These are phyloP conservation scores for Mortierella sp. DNA, from an alignment of 371 early-diverging fungal species.

Conservation along the genomic window DNA sequence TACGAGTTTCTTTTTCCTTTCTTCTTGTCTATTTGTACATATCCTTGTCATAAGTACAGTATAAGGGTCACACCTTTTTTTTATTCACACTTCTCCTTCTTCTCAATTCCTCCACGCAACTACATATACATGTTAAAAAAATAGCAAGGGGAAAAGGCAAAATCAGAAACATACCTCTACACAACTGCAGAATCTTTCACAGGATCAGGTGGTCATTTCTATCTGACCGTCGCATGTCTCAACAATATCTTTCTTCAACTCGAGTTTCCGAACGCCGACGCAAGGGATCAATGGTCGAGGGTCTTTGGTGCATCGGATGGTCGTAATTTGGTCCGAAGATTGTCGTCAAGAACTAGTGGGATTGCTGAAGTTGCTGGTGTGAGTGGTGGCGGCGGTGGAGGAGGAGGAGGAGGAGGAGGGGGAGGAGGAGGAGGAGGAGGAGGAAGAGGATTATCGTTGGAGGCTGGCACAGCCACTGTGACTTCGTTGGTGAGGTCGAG, in stretches of 20 bases:
- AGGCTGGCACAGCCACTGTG: not conserved
- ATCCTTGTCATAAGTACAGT: too few relatives aligned
- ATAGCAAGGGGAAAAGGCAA: not conserved
- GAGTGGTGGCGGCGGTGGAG: not conserved
- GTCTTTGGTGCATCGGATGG: not conserved
- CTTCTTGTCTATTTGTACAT: not conserved
- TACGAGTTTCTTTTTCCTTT: too few relatives aligned
- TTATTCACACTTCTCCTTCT: not conserved
- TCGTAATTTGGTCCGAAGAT: not conserved
- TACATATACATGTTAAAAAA: too few relatives aligned
- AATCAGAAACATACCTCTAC: slow-evolving; percentile 12
- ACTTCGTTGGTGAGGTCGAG: not conserved
- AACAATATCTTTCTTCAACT: not conserved
- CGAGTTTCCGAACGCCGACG: slow-evolving; percentile 4
- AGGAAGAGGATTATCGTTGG: not conserved
- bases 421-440: not conserved
- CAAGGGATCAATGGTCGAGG: slow-evolving; percentile 17
- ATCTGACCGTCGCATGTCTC: slow-evolving; percentile 8
- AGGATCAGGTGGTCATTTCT: slow-evolving; percentile 4
- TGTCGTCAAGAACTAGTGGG: not conserved
- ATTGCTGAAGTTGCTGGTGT: not conserved
- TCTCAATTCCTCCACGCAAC: not conserved
- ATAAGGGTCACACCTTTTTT: not conserved
- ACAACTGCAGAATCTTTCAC: not conserved
- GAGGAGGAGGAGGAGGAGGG: not conserved